These are phyloP conservation scores for Ogataea henricii DNA, from an alignment of 805 yeast genomes.

Conservation along the genomic window DNA sequence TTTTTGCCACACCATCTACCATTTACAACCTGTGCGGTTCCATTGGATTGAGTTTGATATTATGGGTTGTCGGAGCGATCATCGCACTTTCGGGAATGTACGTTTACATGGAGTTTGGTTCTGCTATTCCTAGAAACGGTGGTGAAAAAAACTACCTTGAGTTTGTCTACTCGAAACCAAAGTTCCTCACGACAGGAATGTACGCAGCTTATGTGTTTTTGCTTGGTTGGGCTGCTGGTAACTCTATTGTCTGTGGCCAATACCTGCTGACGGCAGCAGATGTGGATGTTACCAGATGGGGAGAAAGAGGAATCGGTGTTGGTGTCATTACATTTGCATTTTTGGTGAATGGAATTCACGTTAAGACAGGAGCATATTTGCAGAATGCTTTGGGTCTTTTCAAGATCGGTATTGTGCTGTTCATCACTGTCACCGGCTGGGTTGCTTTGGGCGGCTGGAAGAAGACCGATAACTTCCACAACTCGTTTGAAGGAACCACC, in stretches of 20 bases:
- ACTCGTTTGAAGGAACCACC: slow-evolving; percentile 40
- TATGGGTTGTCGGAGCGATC: slow-evolving; percentile 75
- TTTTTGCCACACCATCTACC: slow-evolving; percentile 67
- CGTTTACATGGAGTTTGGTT: slow-evolving; percentile 79
- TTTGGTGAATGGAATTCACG: slow-evolving; percentile 58
- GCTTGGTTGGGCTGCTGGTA: slow-evolving; percentile 86
- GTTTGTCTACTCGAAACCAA: slow-evolving; percentile 66
- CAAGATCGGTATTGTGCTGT: slow-evolving; percentile 65
- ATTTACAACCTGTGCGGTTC: slow-evolving; percentile 63
- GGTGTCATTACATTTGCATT: slow-evolving; percentile 76
- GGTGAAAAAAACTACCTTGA: slow-evolving; percentile 84
- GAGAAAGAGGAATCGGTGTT: slow-evolving; percentile 73
- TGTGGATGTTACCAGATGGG: slow-evolving; percentile 71
- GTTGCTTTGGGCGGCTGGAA: slow-evolving; percentile 78
- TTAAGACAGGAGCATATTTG: slow-evolving; percentile 64
- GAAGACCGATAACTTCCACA: slow-evolving; percentile 36
- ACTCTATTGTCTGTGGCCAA: slow-evolving; percentile 78
- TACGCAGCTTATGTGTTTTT: slow-evolving; percentile 72
- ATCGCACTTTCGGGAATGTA: slow-evolving; percentile 65
- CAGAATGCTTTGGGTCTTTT: slow-evolving; percentile 69
- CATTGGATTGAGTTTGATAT: slow-evolving; percentile 67
- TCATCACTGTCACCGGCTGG: slow-evolving; percentile 80
- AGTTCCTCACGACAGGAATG: slow-evolving; percentile 62
- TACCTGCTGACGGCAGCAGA: slow-evolving; percentile 76
- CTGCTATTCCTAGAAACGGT: slow-evolving; percentile 55